These are phyloP conservation scores for Infundibulicybe gibba DNA, from an alignment of 768 basidiomycete species.

Conservation along the genomic window DNA sequence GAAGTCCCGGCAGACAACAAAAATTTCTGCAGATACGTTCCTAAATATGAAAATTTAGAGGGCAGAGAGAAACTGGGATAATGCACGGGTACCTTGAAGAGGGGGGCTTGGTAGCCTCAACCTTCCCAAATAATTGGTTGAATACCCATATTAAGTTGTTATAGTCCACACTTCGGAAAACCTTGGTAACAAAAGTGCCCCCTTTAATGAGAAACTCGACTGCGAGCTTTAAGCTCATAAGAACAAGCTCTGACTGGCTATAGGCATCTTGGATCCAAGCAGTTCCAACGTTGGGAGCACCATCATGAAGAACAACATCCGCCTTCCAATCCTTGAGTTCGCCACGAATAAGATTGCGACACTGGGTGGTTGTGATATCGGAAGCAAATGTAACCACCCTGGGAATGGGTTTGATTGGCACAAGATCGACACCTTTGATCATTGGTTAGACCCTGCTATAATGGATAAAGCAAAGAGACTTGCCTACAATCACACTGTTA, in stretches of 20 bases:
- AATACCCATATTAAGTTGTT: slow-evolving; percentile 99
- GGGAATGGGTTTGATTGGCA: slow-evolving; percentile 94
- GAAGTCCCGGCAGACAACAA: slow-evolving; percentile 96
- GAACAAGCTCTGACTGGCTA: slow-evolving; percentile 92
- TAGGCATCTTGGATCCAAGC: slow-evolving; percentile 99
- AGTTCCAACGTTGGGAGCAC: slow-evolving; percentile 98
- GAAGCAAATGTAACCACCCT: slow-evolving; percentile 87
- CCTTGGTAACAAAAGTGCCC: slow-evolving; percentile 96
- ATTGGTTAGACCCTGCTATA: slow-evolving; percentile 7
- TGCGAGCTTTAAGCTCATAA: slow-evolving; percentile 92
- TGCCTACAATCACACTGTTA: slow-evolving; percentile 89
- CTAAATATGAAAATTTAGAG: slow-evolving; percentile 33
- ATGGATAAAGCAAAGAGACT: slow-evolving; percentile 18
- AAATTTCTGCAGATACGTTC: slow-evolving; percentile 99
- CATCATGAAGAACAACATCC: slow-evolving; percentile 96
- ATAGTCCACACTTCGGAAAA: slow-evolving; percentile 97
- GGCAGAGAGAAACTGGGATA: not conserved
- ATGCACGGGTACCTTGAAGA: slow-evolving; percentile 72
- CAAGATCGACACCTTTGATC: slow-evolving; percentile 83
- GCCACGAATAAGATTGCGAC: slow-evolving; percentile 78
- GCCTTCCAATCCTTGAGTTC: slow-evolving; percentile 99
- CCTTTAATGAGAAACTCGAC: slow-evolving; percentile 93
- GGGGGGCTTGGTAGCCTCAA: slow-evolving; percentile 98
- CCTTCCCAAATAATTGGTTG: slow-evolving; percentile 90
- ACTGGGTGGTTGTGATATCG: slow-evolving; percentile 92